Percentiles rank a stretch among this genome's conserved stretches.
phyloP scores from a whole-genome alignment of 441 rosid species.

The Brassica hybrid region DNA sequence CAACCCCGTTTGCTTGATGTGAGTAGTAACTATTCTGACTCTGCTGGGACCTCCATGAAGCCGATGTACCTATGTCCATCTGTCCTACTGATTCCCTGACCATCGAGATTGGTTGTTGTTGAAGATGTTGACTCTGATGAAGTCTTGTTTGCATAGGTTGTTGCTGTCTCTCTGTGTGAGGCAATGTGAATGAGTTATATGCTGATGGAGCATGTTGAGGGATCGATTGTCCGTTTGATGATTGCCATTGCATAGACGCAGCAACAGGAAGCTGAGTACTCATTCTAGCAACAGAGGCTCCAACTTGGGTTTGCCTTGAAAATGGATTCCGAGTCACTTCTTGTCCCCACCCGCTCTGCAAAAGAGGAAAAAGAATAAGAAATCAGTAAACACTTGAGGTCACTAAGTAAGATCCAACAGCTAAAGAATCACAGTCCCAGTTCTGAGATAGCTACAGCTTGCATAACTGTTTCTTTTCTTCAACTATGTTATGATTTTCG shows the following conservation, averaged over 20 bases:
- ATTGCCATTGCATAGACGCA: conserved; percentile 48
- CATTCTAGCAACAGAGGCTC: conserved; percentile 42
- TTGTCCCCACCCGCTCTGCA: conserved; percentile 84
- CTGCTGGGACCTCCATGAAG: conserved; percentile 63
- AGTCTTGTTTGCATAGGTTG: conserved; percentile 33
- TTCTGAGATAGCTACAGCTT: too few relatives aligned
- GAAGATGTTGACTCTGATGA: conserved; percentile 41
- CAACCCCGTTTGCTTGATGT: conserved; percentile 52
- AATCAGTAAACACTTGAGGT: too few relatives aligned
- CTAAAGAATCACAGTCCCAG: too few relatives aligned
- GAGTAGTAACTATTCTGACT: conserved; percentile 46
- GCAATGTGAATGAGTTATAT: conserved; percentile 40
- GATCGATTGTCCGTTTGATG: conserved; percentile 39
- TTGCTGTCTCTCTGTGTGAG: conserved; percentile 46
- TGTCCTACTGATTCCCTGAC: conserved; percentile 52
- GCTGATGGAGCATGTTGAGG: conserved; percentile 51
- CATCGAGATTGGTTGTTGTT: conserved; percentile 36
- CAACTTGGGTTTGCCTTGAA: conserved; percentile 55
- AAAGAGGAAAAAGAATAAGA: not conserved
- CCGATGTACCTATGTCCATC: conserved; percentile 41
- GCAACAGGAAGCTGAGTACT: conserved; percentile 39
- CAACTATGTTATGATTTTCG: not conserved
- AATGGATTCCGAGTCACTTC: conserved; percentile 73
- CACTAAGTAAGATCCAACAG: too few relatives aligned
- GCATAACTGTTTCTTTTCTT: not conserved